Percentiles rank a stretch among this genome's conserved stretches.
These are phyloP conservation scores for Paramecium sexaurelia DNA, from an alignment of 73 alveolate genomes.

Conservation along the genomic window DNA sequence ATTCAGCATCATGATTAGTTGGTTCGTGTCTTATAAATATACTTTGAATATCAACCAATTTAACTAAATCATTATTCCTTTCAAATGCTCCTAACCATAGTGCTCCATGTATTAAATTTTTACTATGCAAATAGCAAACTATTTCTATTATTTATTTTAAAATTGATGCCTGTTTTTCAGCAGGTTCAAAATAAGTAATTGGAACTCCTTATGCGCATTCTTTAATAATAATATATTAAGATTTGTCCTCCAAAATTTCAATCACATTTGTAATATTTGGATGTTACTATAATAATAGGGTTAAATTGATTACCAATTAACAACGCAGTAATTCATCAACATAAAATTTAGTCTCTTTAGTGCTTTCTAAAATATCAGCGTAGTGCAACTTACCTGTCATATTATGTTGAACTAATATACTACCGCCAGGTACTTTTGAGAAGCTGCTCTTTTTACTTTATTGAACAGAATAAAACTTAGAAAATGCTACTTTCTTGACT, in stretches of 20 bases:
- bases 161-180: neutral
- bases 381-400: conserved; percentile 13
- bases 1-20: neutral
- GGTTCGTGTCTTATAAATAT: conserved; percentile 18
- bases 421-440: neutral
- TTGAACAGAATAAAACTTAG: neutral
- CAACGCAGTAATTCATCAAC: neutral
- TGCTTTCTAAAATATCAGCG: neutral
- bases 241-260: conserved; percentile 6
- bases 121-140: conserved; percentile 4
- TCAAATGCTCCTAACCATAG: neutral
- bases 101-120: conserved; percentile 25
- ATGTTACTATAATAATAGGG: neutral
- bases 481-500: neutral
- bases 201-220: neutral
- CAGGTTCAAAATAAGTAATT: neutral
- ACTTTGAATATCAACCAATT: neutral
- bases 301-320: neutral
- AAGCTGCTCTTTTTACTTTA: neutral
- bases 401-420: neutral
- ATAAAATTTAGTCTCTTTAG: neutral
- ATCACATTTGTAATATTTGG: neutral
- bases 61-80: conserved; percentile 13
- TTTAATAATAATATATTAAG: neutral
- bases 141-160: neutral